These are phyloP conservation scores for Yamadazyma oceani DNA, from an alignment of 1,139 yeast genomes.

Conservation along the genomic window DNA sequence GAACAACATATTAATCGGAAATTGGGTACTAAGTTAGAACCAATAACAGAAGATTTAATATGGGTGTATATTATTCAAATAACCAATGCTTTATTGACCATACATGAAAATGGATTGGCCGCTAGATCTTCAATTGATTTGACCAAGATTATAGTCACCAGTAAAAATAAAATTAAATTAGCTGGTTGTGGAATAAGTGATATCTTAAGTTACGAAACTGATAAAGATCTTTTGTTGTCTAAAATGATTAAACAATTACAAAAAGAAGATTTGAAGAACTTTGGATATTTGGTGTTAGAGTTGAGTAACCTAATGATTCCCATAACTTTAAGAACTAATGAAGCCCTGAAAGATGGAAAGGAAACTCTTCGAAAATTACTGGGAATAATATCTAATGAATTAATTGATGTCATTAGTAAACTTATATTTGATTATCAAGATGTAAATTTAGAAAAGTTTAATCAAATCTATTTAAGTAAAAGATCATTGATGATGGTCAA, in stretches of 20 bases:
- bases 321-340: constrained; percentile 17
- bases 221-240: constrained; percentile 20
- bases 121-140: constrained; percentile 62
- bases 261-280: constrained; percentile 49
- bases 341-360: constrained; percentile 14
- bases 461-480: constrained; percentile 29
- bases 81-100: constrained; percentile 59
- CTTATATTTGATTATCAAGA: constrained; percentile 15
- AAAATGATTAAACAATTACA: constrained; percentile 32
- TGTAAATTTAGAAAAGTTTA: constrained; percentile 30
- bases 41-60: constrained; percentile 61
- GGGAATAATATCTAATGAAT: constrained; percentile 22
- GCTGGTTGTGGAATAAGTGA: constrained; percentile 74
- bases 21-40: constrained; percentile 35
- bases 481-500: constrained; percentile 42
- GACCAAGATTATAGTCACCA: constrained; percentile 70
- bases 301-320: constrained; percentile 50
- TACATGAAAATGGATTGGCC: constrained; percentile 63
- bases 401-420: constrained; percentile 18
- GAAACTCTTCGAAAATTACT: constrained; percentile 18
- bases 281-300: constrained; percentile 62
- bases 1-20: constrained; percentile 38
- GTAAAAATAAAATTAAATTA: constrained; percentile 67
- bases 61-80: constrained; percentile 81
- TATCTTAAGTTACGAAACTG: constrained; percentile 50